Evolutionary conservation across 202 grass and related monocot species (phyloP), one percentile per base, ranked within the genome.

Genomic region (Saccharum hybrid): DNA sequence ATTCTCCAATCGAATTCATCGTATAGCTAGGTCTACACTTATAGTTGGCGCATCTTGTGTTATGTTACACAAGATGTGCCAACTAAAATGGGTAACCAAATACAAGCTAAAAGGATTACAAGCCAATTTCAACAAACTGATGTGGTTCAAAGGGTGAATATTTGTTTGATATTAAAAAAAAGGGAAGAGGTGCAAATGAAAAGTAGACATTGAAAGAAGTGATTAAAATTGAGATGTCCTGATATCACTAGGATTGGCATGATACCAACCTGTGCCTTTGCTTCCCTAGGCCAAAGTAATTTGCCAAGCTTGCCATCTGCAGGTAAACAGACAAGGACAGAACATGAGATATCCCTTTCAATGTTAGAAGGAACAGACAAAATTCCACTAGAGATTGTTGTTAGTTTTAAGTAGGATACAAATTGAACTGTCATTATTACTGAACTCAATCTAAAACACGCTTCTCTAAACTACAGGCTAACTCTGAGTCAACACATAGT

Each of bases 231-330:
- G 15, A 77, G 36, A 57, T 51, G 8, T 74, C 42, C 41, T 48
- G 18, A 12, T 46, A 45, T 71, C 65, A 66, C 81, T 39, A 72
- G 23, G 6, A 74, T 65, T 51, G 42, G 65, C 23, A 76, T 69
- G 63, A 16, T 78, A 76, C 51, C 7, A 61, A 95, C 96, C 96
- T 98, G 68, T 98, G 93, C 57, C 42, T 93, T 88, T 98, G 96
- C 41, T 41, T 66, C 81, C 96, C 96, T 57, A 98, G 82, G 37
- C 89, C 91, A 15, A 98, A 98, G 60, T 98, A 98, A 90, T 66
- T 88, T 68, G 96, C 96, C 78, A 98, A 92, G 82, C 86, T 96
- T 72, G 93, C 93, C 96, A 98, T 98, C 96, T 98, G 89, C 57
- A 63, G 61, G 67, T 63, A 76, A 71, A 81, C 23, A 42, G 66